These are phyloP conservation scores for Colletotrichum noveboracense DNA, from an alignment of 2,329 filamentous ascomycete species.

Conservation along the genomic window DNA sequence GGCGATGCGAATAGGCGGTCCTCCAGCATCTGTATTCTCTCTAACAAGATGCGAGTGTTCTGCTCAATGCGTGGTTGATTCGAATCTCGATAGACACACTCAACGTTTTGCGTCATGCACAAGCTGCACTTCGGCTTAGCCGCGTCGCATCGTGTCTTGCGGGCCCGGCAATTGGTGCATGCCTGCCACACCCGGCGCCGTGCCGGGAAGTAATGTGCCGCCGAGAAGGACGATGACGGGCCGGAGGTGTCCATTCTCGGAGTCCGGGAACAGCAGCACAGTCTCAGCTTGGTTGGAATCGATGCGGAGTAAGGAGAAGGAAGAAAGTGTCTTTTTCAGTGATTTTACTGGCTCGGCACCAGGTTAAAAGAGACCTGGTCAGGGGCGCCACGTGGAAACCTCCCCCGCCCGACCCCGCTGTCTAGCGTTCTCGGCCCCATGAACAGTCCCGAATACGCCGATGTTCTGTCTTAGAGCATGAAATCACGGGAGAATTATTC, in stretches of 20 bases:
- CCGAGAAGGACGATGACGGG: constrained; percentile 9
- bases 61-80: constrained; percentile 31
- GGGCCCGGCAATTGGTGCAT: constrained; percentile 32
- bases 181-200: constrained; percentile 29
- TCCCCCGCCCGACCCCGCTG: neutral
- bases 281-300: neutral
- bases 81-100: constrained; percentile 33
- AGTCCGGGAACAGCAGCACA: neutral
- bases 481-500: neutral
- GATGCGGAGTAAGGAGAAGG: neutral
- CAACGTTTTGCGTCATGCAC: constrained; percentile 30
- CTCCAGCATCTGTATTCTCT: constrained; percentile 33
- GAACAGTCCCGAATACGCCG: neutral
- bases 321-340: neutral
- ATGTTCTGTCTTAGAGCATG: neutral
- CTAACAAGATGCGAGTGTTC: constrained; percentile 31
- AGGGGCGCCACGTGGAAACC: neutral
- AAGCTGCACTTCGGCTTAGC: constrained; percentile 31
- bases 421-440: neutral
- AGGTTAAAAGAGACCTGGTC: neutral
- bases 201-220: constrained; percentile 13
- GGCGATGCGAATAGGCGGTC: constrained; percentile 26
- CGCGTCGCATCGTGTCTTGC: constrained; percentile 35
- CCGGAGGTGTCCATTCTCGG: neutral
- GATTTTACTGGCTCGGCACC: neutral